Evolutionary conservation across 139 green algal species (phyloP).

Genomic region (Chlamydomonas sphaeroides): DNA sequence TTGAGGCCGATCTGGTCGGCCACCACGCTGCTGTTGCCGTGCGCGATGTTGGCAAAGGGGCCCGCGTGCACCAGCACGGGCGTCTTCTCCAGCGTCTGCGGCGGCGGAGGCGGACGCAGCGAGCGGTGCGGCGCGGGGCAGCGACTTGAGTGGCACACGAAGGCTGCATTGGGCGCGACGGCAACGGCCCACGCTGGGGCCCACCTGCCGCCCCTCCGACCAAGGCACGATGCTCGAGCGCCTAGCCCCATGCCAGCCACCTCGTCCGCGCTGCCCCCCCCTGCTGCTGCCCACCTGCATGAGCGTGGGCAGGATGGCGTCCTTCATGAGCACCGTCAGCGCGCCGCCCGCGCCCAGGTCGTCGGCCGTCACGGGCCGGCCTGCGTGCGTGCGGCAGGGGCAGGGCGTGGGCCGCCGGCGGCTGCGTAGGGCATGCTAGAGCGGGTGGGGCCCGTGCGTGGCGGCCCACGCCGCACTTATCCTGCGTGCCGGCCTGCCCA

Average conservation of each 20-base stretch:
- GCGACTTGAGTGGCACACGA: too few relatives aligned
- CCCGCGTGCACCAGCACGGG: slow-evolving; percentile 95
- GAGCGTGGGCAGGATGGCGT: slow-evolving; percentile 94
- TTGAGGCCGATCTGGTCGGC: slow-evolving; percentile 95
- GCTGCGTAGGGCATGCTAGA: too few relatives aligned
- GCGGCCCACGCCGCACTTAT: too few relatives aligned
- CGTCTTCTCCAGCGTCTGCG: slow-evolving; percentile 95
- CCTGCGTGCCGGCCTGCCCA: too few relatives aligned
- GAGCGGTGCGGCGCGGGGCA: too few relatives aligned
- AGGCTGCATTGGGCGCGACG: too few relatives aligned
- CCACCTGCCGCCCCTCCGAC: too few relatives aligned
- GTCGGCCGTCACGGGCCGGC: slow-evolving; percentile 91
- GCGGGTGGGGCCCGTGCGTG: too few relatives aligned
- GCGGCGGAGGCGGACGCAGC: too few relatives aligned
- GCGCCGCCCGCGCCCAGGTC: slow-evolving; percentile 96
- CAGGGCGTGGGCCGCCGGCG: too few relatives aligned
- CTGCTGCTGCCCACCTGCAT: slow-evolving; percentile 83
- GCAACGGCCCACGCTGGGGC: too few relatives aligned
- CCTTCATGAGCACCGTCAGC: slow-evolving; percentile 98
- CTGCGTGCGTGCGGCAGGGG: slow-evolving; percentile 36
- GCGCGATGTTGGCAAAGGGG: slow-evolving; percentile 98
- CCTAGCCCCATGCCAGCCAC: background rate
- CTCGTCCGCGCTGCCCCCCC: background rate
- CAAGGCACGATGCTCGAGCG: too few relatives aligned
- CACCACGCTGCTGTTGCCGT: slow-evolving; percentile 95